Conservation (phyloP, 2,329 filamentous ascomycete genomes). For the Epicoccum nigrum region DNA sequence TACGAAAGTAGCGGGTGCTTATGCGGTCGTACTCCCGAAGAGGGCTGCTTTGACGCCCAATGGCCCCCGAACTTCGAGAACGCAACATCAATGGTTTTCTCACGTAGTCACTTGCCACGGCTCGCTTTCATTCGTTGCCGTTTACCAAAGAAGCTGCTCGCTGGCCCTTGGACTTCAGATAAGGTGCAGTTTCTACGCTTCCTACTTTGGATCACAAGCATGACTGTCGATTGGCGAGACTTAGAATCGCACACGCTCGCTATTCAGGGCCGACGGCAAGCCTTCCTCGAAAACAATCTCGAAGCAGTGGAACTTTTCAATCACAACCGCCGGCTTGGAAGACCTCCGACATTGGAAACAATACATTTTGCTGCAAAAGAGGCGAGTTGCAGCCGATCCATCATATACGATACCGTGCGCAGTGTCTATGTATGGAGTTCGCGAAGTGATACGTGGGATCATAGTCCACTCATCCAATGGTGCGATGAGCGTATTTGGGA, state of each 20-base stretch:
- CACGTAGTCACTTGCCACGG: slow-evolving; percentile 33
- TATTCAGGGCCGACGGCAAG: slow-evolving; percentile 29
- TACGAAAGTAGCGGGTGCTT: slow-evolving; percentile 35
- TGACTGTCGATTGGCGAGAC: slow-evolving; percentile 42
- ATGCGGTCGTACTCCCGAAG: slow-evolving; percentile 28
- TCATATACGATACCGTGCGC: slow-evolving; percentile 40
- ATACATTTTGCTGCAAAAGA: slow-evolving; percentile 38
- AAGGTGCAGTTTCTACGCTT: slow-evolving; percentile 42
- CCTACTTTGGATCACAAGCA: slow-evolving; percentile 38
- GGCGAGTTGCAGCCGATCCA: slow-evolving; percentile 37
- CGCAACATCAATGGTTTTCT: slow-evolving; percentile 37
- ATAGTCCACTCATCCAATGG: slow-evolving; percentile 33
- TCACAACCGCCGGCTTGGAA: slow-evolving; percentile 40
- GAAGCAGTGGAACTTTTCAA: slow-evolving; percentile 45
- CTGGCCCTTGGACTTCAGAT: slow-evolving; percentile 33
- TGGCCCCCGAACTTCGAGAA: slow-evolving; percentile 42
- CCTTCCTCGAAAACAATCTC: slow-evolving; percentile 35
- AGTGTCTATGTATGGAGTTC: slow-evolving; percentile 27
- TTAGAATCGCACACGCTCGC: slow-evolving; percentile 14
- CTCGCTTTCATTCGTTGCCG: slow-evolving; percentile 39
- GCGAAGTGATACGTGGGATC: slow-evolving; percentile 19
- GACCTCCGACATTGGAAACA: slow-evolving; percentile 26
- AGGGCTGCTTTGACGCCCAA: slow-evolving; percentile 37
- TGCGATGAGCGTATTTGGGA: slow-evolving; percentile 26
- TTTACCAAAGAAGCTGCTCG: slow-evolving; percentile 37